phyloP scores from a whole-genome alignment of 1,284 basidiomycete species.

The Trichosporon sp. region DNA sequence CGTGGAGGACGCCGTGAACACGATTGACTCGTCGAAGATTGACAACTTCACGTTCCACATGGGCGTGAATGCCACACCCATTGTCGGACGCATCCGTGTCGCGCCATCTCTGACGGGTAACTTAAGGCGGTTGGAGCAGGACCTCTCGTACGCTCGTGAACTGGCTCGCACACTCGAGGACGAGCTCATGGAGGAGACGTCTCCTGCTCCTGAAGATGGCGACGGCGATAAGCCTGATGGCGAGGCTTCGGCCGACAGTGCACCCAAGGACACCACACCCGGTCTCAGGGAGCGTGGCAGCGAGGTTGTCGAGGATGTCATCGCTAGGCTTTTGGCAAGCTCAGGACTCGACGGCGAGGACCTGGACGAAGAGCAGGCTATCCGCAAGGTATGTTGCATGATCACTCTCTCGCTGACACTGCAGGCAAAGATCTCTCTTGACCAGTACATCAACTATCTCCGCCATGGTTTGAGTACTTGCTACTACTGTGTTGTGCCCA shows the following conservation, averaged over 20 bases:
- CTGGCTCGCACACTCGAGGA: constrained; percentile 69
- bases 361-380: constrained; percentile 26
- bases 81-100: constrained; percentile 67
- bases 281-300: constrained; percentile 37
- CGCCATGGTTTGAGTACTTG: constrained; percentile 50
- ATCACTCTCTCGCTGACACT: not conserved
- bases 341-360: constrained; percentile 29
- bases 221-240: constrained; percentile 9
- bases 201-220: constrained; percentile 18
- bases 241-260: not conserved
- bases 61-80: constrained; percentile 70
- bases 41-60: constrained; percentile 89
- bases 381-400: constrained; percentile 26
- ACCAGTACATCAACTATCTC: constrained; percentile 39
- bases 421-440: constrained; percentile 38
- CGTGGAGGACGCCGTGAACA: constrained; percentile 63
- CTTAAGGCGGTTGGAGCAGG: constrained; percentile 69
- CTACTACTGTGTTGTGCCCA: constrained; percentile 89
- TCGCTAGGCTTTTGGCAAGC: constrained; percentile 29
- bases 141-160: constrained; percentile 64
- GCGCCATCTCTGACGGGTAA: constrained; percentile 73
- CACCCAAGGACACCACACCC: constrained; percentile 13
- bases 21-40: constrained; percentile 81
- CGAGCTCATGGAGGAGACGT: constrained; percentile 46
- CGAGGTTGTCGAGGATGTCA: constrained; percentile 36